Evolutionary conservation across 1,139 yeast genomes (phyloP), one percentile per base, ranked within the genome.

Genomic region (Scheffersomyces segobiensis): DNA sequence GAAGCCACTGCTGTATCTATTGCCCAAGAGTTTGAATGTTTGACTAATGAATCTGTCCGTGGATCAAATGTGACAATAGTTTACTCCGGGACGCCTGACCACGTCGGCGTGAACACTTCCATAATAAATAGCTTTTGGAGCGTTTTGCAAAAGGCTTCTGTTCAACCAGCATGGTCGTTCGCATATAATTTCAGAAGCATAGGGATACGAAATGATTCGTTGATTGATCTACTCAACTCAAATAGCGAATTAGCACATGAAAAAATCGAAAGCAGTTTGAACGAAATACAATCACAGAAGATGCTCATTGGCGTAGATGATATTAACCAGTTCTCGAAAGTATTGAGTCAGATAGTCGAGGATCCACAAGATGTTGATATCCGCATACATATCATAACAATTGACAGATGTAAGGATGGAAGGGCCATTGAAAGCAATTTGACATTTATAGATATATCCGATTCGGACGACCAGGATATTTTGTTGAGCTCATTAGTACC

Each of bases 1-100:
- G 54, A 55, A 20, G 55, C 53, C 1, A 32, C 66, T 1, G 54
- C 56, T 10, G 50, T 57, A 8, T 42, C 46, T 14, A 60, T 73
- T 0, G 57, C 67, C 4, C 67, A 67, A n/a, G 75, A 74, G 52
- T 70, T 65, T 54, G 57, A 66, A 18, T 65, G 63, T 53, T 62
- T 74, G 14, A 57, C 67, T 1, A 65, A 66, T 48, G 64, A 60
- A 42, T 60, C 64, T 17, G n/a, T 70, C 6, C 55, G 56, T 3
- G 69, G 69, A 0, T 51, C 59, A 5, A 70, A 70, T 57, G 66
- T 71, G 1, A 60, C 73, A 3, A 58, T 73, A 5, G 53, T 71
- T 2, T 56, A 64, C 53, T 53, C 64, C 18, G 74, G 73, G 17
- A 55, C 57, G 8, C 24, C 50, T 2, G 51, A 50, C 14, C 26